Conservation (phyloP, 768 basidiomycete genomes). For the Tephrocybe sp. region DNA sequence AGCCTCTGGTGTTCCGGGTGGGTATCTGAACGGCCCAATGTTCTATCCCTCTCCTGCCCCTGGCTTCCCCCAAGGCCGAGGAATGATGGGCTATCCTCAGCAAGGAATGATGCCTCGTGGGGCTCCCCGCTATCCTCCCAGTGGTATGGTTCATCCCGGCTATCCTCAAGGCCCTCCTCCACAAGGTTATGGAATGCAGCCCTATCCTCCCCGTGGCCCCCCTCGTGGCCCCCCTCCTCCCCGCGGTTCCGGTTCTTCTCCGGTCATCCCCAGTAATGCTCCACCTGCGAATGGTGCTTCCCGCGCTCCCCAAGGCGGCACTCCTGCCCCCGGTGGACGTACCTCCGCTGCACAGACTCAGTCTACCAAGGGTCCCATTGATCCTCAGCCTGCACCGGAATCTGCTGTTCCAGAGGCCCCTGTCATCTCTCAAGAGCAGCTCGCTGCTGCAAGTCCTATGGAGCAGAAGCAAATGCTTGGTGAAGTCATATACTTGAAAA, state of each 20-base stretch:
- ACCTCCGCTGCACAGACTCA: conserved; percentile 41
- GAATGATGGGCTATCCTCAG: conserved; percentile 78
- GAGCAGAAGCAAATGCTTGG: conserved; percentile 99
- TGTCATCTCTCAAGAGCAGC: conserved; percentile 45
- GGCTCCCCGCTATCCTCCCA: conserved; percentile 29
- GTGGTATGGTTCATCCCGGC: conserved; percentile 70
- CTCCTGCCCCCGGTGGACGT: conserved; percentile 42
- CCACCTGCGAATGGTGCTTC: conserved; percentile 54
- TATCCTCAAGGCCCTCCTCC: conserved; percentile 75
- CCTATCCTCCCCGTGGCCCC: conserved; percentile 59
- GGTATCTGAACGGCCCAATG: conserved; percentile 82
- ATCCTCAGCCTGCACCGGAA: conserved; percentile 37
- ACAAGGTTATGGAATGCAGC: conserved; percentile 69
- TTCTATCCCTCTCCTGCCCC: conserved; percentile 85
- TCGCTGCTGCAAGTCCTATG: conserved; percentile 60
- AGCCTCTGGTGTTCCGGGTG: conserved; percentile 77
- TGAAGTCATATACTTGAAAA: conserved; percentile 93
- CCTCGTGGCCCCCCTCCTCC: conserved; percentile 57
- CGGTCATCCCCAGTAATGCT: conserved; percentile 60
- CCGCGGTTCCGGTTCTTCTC: conserved; percentile 70
- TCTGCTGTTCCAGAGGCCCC: conserved; percentile 38
- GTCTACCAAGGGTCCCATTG: conserved; percentile 33
- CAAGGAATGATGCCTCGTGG: conserved; percentile 87
- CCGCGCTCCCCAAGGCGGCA: conserved; percentile 46
- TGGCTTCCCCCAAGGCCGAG: conserved; percentile 77